These are phyloP conservation scores for Phytophthora tentaculata DNA, from an alignment of 352 stramenopile genomes.

Conservation along the genomic window DNA sequence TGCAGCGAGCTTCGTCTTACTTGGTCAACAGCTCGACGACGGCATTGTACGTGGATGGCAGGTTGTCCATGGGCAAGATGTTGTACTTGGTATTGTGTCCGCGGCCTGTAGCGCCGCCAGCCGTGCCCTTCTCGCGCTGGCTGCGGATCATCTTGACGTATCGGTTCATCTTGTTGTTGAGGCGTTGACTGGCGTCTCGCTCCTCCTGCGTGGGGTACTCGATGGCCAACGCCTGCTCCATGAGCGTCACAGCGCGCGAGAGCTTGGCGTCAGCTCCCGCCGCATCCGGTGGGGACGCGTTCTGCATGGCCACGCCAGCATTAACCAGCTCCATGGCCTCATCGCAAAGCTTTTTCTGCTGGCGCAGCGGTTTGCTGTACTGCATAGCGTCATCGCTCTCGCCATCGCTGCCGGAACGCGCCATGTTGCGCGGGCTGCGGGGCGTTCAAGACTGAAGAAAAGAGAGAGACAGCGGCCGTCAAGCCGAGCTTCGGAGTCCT, in stretches of 20 bases:
- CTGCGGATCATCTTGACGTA: slow-evolving; percentile 90
- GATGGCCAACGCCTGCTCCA: slow-evolving; percentile 80
- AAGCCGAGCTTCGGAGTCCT: slow-evolving; percentile 18
- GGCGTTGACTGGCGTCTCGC: slow-evolving; percentile 66
- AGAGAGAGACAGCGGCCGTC: slow-evolving; percentile 26
- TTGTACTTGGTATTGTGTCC: slow-evolving; percentile 66
- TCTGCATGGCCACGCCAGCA: slow-evolving; percentile 79
- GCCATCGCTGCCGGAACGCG: slow-evolving; percentile 53
- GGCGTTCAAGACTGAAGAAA: slow-evolving; percentile 42
- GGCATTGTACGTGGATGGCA: slow-evolving; percentile 72
- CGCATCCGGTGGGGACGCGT: slow-evolving; percentile 59
- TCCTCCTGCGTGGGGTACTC: slow-evolving; percentile 79
- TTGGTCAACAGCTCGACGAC: slow-evolving; percentile 62
- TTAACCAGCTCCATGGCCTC: slow-evolving; percentile 87
- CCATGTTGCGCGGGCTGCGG: slow-evolving; percentile 42
- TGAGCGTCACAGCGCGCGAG: slow-evolving; percentile 71
- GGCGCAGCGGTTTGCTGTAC: slow-evolving; percentile 62
- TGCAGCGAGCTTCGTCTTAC: slow-evolving; percentile 19
- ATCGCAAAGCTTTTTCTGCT: slow-evolving; percentile 84
- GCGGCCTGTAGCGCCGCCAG: slow-evolving; percentile 33
- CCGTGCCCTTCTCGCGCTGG: slow-evolving; percentile 65
- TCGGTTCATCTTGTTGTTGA: slow-evolving; percentile 88
- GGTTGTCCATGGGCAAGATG: slow-evolving; percentile 72
- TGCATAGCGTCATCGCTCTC: slow-evolving; percentile 71
- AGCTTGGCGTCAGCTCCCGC: slow-evolving; percentile 70